Base-by-base conservation (phyloP, 208 protist species). In the Crithidia mellificae region DNA sequence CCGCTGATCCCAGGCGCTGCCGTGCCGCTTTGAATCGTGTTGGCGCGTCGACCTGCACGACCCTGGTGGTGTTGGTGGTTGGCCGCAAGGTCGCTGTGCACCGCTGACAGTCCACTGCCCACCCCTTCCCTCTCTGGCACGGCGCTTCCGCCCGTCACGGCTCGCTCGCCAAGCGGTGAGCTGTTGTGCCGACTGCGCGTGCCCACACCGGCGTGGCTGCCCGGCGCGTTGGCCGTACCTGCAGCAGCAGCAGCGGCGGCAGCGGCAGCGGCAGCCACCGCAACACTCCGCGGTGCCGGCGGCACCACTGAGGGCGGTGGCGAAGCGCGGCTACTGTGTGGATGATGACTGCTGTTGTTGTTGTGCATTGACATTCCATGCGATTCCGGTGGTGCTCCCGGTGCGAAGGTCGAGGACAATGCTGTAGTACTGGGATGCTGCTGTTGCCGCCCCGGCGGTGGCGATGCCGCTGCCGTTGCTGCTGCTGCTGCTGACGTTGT, bases 231-330 rank as follows among this genome's bases (percentile, higher is more conserved):
- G 2, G 56, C 56, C 12, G 39, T 41, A 32, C 39, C 56, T 24
- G 57, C 57, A 22, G 57, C 56, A 32, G 56, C 56, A 36, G 57
- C 57, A 22, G 57, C 57, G 9, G 57, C 57, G 12, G 57, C 56
- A 25, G 58, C 58, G 38, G 58, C 58, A 20, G 58, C 58, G 27
- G 58, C 58, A 30, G 58, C 58, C 3, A 25, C 46, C 4, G 38
- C 46, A 3, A 64, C 59, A 29, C 59, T 65, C 1, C 59, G 59
- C 47, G 59, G 59, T 22, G 46, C 59, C 1, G 59, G 59, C 7
- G 46, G 59, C n/a, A 65, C 30, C 4, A 63, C 24, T 3, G 43
- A 14, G 0, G 57, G 2, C 29, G 59, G n/a, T 0, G 34, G n/a
- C 11, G 58, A 27, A 12, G 44, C 17, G 19, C 19, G 9, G 58